Evolutionary conservation across 169 alveolate genomes (phyloP), one percentile per base, ranked within the genome.

Genomic region (Hepatocystis sp.): DNA sequence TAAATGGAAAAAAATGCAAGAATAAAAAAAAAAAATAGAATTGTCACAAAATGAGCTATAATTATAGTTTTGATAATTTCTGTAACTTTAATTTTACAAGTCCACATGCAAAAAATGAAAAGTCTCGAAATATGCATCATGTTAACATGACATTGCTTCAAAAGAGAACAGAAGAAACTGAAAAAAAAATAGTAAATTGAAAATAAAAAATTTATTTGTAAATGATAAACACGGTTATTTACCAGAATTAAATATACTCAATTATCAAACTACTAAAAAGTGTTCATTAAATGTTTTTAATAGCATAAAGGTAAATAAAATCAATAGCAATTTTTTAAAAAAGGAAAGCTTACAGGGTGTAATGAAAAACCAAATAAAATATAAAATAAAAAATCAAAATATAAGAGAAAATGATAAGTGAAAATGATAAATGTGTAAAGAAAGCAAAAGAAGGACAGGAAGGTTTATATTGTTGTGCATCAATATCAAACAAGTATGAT

Each of bases 41-140:
- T 63, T 58, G 40, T 58, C 66, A 76, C 40, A 76, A 76, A 52
- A 76, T 76, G 88, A 39, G 58, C 7, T 27, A 30, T 21, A 46
- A 76, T 76, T 76, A 30, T 11, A 52, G 52, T 15, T 32, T 67
- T 40, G 23, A 39, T 30, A 58, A 17, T 52, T 34, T 76, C 53
- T 58, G 64, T 36, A 64, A 76, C 27, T 19, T 19, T 27, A 42
- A n/a, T n/a, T n/a, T n/a, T n/a, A n/a, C 88, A 56, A 17, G n/a
- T 76, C 44, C 76, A 32, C 47, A 58, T 36, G 53, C 40, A 15
- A 56, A 42, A 27, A 58, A 46, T 40, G 78, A 76, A 8, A 27
- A 34, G 19, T 13, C 23, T 21, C 11, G 42, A 71, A 63, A 58
- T 46, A 40, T 40, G 11, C 34, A 44, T 25, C 17, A 39, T 36